A percentile compares a stretch with the other conserved stretches of the same genome.
These are phyloP conservation scores for Ophiostoma fasciatum DNA, from an alignment of 2,329 filamentous ascomycete genomes.

Conservation along the genomic window DNA sequence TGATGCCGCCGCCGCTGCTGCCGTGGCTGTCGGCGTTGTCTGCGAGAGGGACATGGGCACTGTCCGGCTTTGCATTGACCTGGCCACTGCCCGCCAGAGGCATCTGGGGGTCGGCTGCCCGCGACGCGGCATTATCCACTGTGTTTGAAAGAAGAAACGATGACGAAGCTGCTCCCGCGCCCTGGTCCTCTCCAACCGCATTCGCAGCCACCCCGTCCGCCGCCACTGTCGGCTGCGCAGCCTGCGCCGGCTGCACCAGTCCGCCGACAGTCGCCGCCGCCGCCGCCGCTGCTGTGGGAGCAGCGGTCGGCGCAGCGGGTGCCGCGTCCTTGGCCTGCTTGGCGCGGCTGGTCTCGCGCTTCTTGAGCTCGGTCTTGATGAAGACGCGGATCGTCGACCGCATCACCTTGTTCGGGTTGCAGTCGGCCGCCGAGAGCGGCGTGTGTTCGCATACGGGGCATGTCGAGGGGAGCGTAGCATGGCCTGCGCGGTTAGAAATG, in stretches of 20 bases:
- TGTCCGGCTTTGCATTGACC: conserved; percentile 4
- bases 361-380: conserved; percentile 81
- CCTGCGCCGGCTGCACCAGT: no score
- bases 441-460: conserved; percentile 91
- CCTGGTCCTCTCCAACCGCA: conserved; percentile 7
- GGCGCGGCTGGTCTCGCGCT: conserved; percentile 51
- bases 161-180: conserved; percentile 1
- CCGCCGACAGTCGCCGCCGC: no score
- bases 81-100: conserved; percentile 6
- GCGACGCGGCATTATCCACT: conserved; percentile 7
- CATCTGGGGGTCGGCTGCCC: conserved; percentile 5
- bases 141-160: conserved; percentile 6
- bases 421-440: conserved; percentile 72
- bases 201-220: conserved; percentile 5
- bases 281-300: no score
- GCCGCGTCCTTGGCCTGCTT: conserved; percentile 30
- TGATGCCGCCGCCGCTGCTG: conserved; percentile 1
- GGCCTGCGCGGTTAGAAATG: conserved; percentile 22
- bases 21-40: not conserved
- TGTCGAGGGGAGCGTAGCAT: conserved; percentile 57
- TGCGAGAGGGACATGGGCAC: no score
- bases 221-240: conserved; percentile 3
- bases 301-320: conserved; percentile 18
- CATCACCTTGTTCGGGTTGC: conserved; percentile 79
- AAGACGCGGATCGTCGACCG: conserved; percentile 87